Conservation (phyloP, 139 green algal species). For the Micractinium sp. region DNA sequence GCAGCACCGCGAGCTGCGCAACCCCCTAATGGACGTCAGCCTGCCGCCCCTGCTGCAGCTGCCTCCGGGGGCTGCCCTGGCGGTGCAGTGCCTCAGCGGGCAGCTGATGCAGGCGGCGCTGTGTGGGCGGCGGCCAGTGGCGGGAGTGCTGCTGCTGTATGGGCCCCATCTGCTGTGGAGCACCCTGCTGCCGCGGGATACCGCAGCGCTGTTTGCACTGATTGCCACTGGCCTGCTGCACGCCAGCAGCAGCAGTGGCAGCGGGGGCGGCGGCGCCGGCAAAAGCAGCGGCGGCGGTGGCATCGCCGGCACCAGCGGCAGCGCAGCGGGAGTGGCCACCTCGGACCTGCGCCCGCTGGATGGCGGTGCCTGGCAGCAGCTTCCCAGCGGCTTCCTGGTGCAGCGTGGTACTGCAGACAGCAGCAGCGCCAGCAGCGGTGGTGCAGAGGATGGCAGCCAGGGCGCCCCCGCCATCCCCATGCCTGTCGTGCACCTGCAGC, state of each 20-base stretch:
- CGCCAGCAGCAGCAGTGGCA: conserved; percentile 3
- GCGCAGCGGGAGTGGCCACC: neutral
- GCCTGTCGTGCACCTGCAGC: conserved; percentile 23
- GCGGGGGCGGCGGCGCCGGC: too few species aligned
- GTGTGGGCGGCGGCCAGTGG: neutral
- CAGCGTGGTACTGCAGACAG: neutral
- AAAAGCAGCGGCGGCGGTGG: neutral
- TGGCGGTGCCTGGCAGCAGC: conserved; percentile 32
- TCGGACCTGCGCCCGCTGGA: conserved; percentile 17
- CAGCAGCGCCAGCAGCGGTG: neutral
- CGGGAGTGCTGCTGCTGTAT: conserved; percentile 45
- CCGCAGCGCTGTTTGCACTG: conserved; percentile 28
- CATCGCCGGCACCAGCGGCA: neutral
- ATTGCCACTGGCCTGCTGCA: conserved; percentile 38
- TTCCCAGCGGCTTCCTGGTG: conserved; percentile 45
- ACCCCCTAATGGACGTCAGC: conserved; percentile 17
- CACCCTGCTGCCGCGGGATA: conserved; percentile 40
- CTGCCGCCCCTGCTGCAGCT: conserved; percentile 18
- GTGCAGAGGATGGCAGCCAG: neutral
- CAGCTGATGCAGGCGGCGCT: neutral
- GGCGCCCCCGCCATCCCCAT: neutral
- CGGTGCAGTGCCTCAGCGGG: conserved; percentile 20
- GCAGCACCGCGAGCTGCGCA: conserved; percentile 46
- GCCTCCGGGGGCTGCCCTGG: neutral
- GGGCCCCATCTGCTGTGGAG: conserved; percentile 44